phyloP scores from a whole-genome alignment of 495 filamentous ascomycete genomes.

The Neurospora sp. region DNA sequence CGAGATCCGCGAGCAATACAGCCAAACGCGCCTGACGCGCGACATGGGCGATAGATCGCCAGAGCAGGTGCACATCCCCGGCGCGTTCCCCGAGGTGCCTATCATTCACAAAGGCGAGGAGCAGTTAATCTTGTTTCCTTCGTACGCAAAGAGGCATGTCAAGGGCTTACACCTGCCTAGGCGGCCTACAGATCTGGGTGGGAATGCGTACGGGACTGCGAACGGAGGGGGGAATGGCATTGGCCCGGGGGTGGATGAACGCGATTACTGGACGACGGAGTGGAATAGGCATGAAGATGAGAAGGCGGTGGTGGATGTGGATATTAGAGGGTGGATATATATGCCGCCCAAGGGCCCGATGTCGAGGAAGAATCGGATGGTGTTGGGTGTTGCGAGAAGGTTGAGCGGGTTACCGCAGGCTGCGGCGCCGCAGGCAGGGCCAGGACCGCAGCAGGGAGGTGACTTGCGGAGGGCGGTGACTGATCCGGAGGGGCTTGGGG shows the following conservation, averaged over 20 bases:
- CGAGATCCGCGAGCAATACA: constrained; percentile 82
- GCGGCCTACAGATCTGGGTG: background rate
- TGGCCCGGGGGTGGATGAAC: constrained; percentile 31
- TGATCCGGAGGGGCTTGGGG: constrained; percentile 32
- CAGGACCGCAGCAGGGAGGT: constrained; percentile 2
- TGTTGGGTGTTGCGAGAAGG: constrained; percentile 73
- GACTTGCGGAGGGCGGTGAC: constrained; percentile 2
- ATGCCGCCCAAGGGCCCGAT: constrained; percentile 77
- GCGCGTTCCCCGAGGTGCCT: constrained; percentile 70
- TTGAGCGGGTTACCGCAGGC: constrained; percentile 65
- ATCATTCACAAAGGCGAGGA: constrained; percentile 72
- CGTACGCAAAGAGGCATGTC: constrained; percentile 68
- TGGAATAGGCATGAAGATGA: constrained; percentile 66
- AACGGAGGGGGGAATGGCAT: constrained; percentile 3
- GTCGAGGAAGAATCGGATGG: constrained; percentile 73
- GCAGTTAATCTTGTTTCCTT: constrained; percentile 90
- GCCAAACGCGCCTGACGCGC: constrained; percentile 50
- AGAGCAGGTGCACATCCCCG: constrained; percentile 52
- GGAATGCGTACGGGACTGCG: background rate
- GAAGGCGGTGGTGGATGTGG: constrained; percentile 79
- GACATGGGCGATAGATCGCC: constrained; percentile 27
- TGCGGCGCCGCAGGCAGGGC: constrained; percentile 33
- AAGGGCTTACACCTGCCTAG: constrained; percentile 19
- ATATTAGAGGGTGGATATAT: constrained; percentile 92
- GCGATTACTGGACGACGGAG: constrained; percentile 57